Evolutionary conservation across 306 rosid genomes (phyloP), one percentile per base, ranked within the genome.

Genomic region (Carpinus viminea): DNA sequence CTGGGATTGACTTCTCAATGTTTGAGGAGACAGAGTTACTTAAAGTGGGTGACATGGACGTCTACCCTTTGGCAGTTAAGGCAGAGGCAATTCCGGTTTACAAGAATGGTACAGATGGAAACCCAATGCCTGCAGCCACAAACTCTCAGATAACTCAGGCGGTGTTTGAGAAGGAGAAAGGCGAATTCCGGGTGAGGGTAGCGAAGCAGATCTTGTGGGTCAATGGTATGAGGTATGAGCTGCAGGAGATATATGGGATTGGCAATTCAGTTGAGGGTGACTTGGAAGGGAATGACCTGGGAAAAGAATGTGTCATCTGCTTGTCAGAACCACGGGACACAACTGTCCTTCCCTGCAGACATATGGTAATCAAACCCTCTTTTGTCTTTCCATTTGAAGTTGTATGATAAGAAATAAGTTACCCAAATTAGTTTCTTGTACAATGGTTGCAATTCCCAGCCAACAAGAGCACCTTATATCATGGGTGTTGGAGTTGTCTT

Each of bases 291-390:
- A 93, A 90, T 79, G 98, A 96, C 79, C 93, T 91, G 0, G 99
- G 98, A 74, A 96, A 93, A 87, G 99, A 96, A 83, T 96, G 99
- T 8, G 99, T 91, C 80, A 96, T 96, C 84, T 96, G 99, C 91
- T 82, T 96, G 81, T 96, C 99, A 17, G 99, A 96, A 71, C 99
- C 99, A 64, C 87, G 92, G 59, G 97, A 96, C 83, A 96, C 99
- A 24, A 89, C 98, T 21, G 94, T 90, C 70, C 99, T 96, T 83
- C 99, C 99, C 4, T 96, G 99, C 87, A 91, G 99, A 68, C 99
- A 96, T 87, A 96, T 96, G 99, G 99, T 96, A 95, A 87, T 84
- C 48, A 57, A 76, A n/a, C 26, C 48, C 68, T 36, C 31, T 59
- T 24, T 24, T 24, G 72, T 17, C 69, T 46, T 26, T 69, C 13